These are phyloP conservation scores for Calcarisporium arbuscula DNA, from an alignment of 2,329 filamentous ascomycete species.

Conservation along the genomic window DNA sequence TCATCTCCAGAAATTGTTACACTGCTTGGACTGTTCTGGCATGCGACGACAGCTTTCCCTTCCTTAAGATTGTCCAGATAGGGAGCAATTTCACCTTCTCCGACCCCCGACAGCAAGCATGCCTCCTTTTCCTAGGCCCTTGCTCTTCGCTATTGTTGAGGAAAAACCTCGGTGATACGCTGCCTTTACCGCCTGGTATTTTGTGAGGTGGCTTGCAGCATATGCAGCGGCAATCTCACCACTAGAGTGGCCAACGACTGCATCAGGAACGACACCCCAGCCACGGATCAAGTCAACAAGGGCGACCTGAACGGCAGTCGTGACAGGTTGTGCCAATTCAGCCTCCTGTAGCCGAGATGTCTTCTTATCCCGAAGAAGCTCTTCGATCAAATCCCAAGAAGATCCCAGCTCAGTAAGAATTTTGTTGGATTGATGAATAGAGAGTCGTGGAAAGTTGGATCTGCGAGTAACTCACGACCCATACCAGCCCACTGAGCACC, in stretches of 20 bases:
- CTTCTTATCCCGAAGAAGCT: constrained; percentile 8
- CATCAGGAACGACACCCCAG: constrained; percentile 10
- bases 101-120: constrained; percentile 19
- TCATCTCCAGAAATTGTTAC: constrained; percentile 27
- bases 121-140: constrained; percentile 9
- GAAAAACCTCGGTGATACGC: constrained; percentile 17
- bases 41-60: constrained; percentile 19
- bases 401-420: constrained; percentile 5
- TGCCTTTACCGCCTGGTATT: constrained; percentile 13
- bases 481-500: constrained; percentile 25
- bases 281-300: constrained; percentile 12
- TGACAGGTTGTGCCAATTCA: constrained; percentile 13
- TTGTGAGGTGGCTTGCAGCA: constrained; percentile 17
- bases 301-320: constrained; percentile 17
- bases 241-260: constrained; percentile 17
- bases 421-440: constrained; percentile 1
- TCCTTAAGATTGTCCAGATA: constrained; percentile 2
- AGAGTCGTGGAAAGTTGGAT: constrained; percentile 1
- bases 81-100: background rate
- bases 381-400: constrained; percentile 5
- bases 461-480: constrained; percentile 21
- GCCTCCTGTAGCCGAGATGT: constrained; percentile 13
- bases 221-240: constrained; percentile 31
- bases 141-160: constrained; percentile 7
- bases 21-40: constrained; percentile 24